Conservation (phyloP, 768 basidiomycete genomes). For the Tricholoma hemisulphureum region DNA sequence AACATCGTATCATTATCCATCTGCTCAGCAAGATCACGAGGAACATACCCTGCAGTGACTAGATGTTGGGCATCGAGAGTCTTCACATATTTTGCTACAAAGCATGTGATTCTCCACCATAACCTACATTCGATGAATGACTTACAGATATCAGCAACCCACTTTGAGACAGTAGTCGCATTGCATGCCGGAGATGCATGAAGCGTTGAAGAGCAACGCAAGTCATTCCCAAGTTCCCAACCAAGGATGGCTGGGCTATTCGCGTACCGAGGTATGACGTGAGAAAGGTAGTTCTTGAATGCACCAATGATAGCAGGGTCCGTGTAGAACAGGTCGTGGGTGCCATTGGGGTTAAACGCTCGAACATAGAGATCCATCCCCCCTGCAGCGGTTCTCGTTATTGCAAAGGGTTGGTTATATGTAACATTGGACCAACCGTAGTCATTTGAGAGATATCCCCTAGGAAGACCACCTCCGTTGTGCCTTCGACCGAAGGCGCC, state of each 20-base stretch:
- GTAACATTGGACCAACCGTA: constrained; percentile 19
- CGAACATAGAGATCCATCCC: constrained; percentile 40
- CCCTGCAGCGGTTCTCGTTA: constrained; percentile 19
- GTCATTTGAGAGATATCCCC: constrained; percentile 28
- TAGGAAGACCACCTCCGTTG: constrained; percentile 16
- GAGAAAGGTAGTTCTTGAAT: constrained; percentile 32
- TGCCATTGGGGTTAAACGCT: constrained; percentile 23
- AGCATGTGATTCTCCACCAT: background rate
- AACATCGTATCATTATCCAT: background rate
- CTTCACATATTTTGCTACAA: constrained; percentile 23
- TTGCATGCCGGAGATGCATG: constrained; percentile 20
- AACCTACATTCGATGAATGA: background rate
- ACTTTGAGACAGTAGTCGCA: constrained; percentile 26
- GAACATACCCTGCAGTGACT: constrained; percentile 32
- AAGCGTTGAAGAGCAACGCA: constrained; percentile 23
- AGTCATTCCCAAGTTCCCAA: constrained; percentile 30
- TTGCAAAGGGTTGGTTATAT: background rate
- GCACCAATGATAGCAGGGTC: constrained; percentile 28
- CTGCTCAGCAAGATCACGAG: constrained; percentile 1
- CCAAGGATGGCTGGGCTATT: constrained; percentile 26
- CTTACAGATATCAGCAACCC: constrained; percentile 29
- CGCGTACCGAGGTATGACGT: constrained; percentile 29
- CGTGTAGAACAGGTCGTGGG: constrained; percentile 40
- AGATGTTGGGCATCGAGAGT: constrained; percentile 36
- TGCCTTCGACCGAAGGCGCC: constrained; percentile 2